Base-by-base conservation (phyloP, 164 flowering plant species). In the Vitis riparia region DNA sequence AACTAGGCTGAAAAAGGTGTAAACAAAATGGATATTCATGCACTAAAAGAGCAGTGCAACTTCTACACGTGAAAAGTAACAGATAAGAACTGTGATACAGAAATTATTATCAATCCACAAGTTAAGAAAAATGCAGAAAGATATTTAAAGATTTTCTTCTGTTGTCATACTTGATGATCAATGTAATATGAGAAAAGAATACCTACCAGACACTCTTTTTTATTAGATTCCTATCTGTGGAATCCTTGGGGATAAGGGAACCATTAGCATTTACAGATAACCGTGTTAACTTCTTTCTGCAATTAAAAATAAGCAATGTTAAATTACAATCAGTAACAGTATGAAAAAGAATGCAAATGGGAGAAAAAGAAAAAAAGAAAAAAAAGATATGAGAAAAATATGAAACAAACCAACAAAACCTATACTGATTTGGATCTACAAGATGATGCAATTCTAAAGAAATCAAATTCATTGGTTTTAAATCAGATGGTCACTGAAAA, bases 261-360 rank as follows among this genome's bases (percentile, higher is more conserved):
- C 98, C 99, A 83, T 93, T 93, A 49, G 99, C 98, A 87, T 79
- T 87, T 61, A 95, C 88, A 63, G 97, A 88, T n/a, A 95, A 75
- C 23, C 86, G 75, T n/a, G 98, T 88, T 76, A 87, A 73, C 84
- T 86, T 90, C 79, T 89, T 88, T 76, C 99, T 95, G 92, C 74
- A 77, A 72, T 48, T 57, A 37, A 66, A 52, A 32, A 65, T 32
- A 66, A 32, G 7, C 23, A 16, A 51, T 3, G 48, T 51, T 17
- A 19, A 50, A n/a, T 67, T 13, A 37, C 9, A 32, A 16, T n/a
- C 8, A 2, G 13, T 11, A 8, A 63, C 17, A 30, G 64, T 30
- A 62, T 17, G 16, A 4, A 17, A 44, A 32, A 32, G 16, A 60
- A 5, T 19, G 37, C 63, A 60, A 11, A 60, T 2, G 44, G 29